Conservation (phyloP, 768 basidiomycete genomes). For the Boletus pseudo-olivaceus region DNA sequence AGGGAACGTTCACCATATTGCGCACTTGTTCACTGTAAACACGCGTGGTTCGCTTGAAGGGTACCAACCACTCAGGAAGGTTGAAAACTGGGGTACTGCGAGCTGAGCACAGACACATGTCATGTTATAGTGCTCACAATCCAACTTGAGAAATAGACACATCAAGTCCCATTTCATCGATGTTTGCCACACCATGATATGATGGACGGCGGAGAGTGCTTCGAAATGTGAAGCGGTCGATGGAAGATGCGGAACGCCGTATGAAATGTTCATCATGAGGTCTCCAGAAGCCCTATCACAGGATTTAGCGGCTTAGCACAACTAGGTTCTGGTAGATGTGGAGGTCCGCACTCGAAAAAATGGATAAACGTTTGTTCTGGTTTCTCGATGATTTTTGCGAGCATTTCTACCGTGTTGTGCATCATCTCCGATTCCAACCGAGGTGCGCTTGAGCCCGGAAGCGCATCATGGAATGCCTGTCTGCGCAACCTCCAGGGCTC, state of each 20-base stretch:
- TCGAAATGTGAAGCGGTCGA: neutral
- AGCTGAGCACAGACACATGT: neutral
- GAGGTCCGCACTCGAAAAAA: slow-evolving; percentile 3
- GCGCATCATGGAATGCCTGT: slow-evolving; percentile 4
- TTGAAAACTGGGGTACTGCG: neutral
- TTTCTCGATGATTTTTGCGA: slow-evolving; percentile 2
- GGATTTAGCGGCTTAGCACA: neutral
- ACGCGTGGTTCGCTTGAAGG: slow-evolving; percentile 2
- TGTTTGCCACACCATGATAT: slow-evolving; percentile 2
- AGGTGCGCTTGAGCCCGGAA: neutral
- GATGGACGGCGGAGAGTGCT: neutral
- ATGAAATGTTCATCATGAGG: slow-evolving; percentile 5
- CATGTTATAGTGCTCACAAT: neutral
- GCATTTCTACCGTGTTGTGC: slow-evolving; percentile 3
- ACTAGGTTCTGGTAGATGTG: too few relatives aligned
- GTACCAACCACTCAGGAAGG: slow-evolving; percentile 1
- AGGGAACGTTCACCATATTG: slow-evolving; percentile 2
- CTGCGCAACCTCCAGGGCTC: slow-evolving; percentile 2
- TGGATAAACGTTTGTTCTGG: neutral
- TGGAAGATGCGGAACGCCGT: slow-evolving; percentile 1
- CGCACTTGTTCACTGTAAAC: neutral
- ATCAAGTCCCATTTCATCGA: slow-evolving; percentile 5
- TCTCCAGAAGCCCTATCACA: slow-evolving; percentile 1
- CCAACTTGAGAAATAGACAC: slow-evolving; percentile 1
- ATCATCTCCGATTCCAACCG: slow-evolving; percentile 1